A percentile compares a stretch with the other conserved stretches of the same genome.
Conservation (phyloP, 2,329 filamentous ascomycete species). For the Phaeophleospora eucalypticola region DNA sequence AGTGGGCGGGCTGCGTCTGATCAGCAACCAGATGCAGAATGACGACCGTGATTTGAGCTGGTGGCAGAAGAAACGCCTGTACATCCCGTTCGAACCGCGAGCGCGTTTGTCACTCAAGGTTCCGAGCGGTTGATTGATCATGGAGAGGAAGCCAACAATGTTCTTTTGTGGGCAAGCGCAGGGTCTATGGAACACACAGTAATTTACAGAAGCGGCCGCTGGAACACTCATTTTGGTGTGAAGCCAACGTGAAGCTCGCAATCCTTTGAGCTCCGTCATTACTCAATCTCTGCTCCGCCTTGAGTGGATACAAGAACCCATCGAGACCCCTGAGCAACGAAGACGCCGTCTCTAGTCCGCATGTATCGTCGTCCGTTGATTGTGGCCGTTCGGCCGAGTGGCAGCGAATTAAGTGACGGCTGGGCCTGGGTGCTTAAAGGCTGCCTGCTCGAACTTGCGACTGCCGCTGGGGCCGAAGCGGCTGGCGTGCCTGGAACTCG, state of each 20-base stretch:
- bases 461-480: background rate
- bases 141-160: too few relatives aligned
- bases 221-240: too few relatives aligned
- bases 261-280: too few relatives aligned
- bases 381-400: background rate
- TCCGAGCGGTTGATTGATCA: too few relatives aligned
- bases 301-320: background rate
- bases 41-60: conserved; percentile 8
- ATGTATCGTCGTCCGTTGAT: background rate
- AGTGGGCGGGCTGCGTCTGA: conserved; percentile 28
- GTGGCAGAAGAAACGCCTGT: conserved; percentile 18
- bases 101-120: background rate
- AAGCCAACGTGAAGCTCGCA: too few relatives aligned
- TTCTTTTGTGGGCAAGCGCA: too few relatives aligned
- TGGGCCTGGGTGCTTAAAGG: background rate
- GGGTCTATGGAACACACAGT: too few relatives aligned
- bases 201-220: too few relatives aligned
- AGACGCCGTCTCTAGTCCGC: background rate
- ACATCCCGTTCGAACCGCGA: conserved; percentile 15
- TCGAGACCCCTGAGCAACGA: background rate
- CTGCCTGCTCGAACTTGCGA: background rate
- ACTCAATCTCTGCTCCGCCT: too few relatives aligned
- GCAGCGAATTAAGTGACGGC: background rate
- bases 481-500: background rate
- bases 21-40: conserved; percentile 36